Evolutionary conservation across 169 alveolate species (phyloP), one percentile per base, ranked within the genome.

Genomic region (Cryptosporidium bovis): DNA sequence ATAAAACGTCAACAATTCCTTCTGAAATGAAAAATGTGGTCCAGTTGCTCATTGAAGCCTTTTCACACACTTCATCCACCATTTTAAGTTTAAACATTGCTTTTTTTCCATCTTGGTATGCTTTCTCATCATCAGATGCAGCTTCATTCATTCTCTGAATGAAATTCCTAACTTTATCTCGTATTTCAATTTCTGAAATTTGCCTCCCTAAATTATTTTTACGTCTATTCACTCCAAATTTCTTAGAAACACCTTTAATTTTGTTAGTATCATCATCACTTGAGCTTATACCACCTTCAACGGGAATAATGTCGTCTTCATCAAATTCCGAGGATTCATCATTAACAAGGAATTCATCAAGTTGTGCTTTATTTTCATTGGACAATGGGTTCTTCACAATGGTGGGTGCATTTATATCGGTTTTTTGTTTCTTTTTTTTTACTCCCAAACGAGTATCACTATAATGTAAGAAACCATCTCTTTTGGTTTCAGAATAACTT

Each of bases 51-150:
- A 93, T 94, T 31, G 91, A 83, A 50, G 92, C 90, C 53, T 60
- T 82, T 66, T 91, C 92, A 34, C 93, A 91, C 27, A 93, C 91
- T 33, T 92, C 92, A 46, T 92, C 94, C 18, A 94, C 64, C 92
- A 93, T 93, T 67, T 91, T 92, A 24, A 94, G 82, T 84, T 94
- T 94, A 33, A 95, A 92, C 36, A 93, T 83, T 20, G 95, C 96
- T 34, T 95, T 94, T 69, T 91, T 93, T 27, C 94, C 95, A 56
- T 92, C 64, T 6, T 44, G 29, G 44, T 77, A 77, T 16, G 87
- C 71, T 4, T 56, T 29, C 64, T 60, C 71, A 20, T 77, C 87
- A 16, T 60, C 64, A 2, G 27, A 31, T 10, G 87, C 87, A 8
- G 87, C 87, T 34, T 56, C 71, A 40, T 77, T 77, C 87, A 77